Percentiles rank a stretch among this genome's conserved stretches.
phyloP scores from a whole-genome alignment of 306 rosid genomes.

The Quercus aquifolioides region DNA sequence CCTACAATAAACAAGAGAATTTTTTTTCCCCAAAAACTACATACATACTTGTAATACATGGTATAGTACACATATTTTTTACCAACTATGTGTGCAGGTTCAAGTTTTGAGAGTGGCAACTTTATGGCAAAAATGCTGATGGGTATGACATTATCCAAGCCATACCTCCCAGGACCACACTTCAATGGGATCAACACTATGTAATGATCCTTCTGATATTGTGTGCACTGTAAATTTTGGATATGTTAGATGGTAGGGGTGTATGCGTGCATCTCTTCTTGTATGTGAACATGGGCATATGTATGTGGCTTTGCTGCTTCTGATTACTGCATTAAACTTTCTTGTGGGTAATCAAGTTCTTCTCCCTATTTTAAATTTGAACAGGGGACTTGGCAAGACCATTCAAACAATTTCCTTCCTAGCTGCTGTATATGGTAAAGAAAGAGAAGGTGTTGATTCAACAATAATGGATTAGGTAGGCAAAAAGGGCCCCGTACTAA shows the following conservation, averaged over 20 bases:
- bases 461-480: constrained; percentile 11
- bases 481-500: constrained; percentile 64
- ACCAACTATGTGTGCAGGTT: neutral
- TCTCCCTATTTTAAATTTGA: constrained; percentile 23
- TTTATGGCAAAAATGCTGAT: neutral
- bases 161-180: neutral
- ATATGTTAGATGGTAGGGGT: neutral
- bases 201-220: neutral
- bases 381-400: constrained; percentile 98
- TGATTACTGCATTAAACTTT: neutral
- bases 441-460: constrained; percentile 35
- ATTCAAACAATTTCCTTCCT: constrained; percentile 92
- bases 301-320: neutral
- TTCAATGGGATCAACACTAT: neutral
- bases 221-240: neutral
- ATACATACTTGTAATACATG: no score
- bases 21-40: no score
- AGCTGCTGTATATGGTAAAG: constrained; percentile 80
- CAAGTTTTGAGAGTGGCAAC: neutral
- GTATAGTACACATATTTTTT: no score
- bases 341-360: constrained; percentile 12
- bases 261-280: no score
- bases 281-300: neutral
- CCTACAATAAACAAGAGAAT: no score
- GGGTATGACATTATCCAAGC: neutral